Conservation (phyloP, 2,329 filamentous ascomycete species). For the Monosporascus ibericus region DNA sequence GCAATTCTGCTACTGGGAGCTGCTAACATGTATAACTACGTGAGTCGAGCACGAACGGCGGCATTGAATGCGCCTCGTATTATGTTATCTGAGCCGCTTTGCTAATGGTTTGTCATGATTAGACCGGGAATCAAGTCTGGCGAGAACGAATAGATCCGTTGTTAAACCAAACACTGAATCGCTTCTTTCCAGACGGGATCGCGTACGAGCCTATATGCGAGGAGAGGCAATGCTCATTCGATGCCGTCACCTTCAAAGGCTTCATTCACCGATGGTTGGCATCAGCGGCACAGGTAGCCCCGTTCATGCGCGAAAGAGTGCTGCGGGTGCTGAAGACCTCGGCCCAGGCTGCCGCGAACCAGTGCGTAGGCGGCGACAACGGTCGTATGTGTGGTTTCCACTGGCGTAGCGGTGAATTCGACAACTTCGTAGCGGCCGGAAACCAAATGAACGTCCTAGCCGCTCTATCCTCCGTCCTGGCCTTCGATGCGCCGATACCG, state of each 20-base stretch:
- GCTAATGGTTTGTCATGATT: not conserved
- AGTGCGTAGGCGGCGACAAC: slow-evolving; percentile 26
- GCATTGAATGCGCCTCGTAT: too few species aligned
- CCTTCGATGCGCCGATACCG: slow-evolving; percentile 24
- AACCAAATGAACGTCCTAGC: slow-evolving; percentile 44
- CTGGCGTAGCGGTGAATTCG: slow-evolving; percentile 40
- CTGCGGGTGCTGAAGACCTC: slow-evolving; percentile 29
- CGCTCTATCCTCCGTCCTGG: slow-evolving; percentile 37
- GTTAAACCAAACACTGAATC: slow-evolving; percentile 35
- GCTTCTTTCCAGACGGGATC: slow-evolving; percentile 42
- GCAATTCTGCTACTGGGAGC: slow-evolving; percentile 39
- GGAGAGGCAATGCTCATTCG: slow-evolving; percentile 41
- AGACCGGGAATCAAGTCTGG: slow-evolving; percentile 29
- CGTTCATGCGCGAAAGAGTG: slow-evolving; percentile 29
- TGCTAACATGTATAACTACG: slow-evolving; percentile 37
- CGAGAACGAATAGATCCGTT: slow-evolving; percentile 44
- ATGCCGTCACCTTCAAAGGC: slow-evolving; percentile 53
- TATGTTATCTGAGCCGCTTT: not conserved
- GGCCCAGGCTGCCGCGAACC: slow-evolving; percentile 31
- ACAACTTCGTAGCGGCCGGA: slow-evolving; percentile 40
- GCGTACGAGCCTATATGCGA: slow-evolving; percentile 53
- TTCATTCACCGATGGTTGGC: slow-evolving; percentile 48
- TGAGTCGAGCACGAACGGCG: slow-evolving; percentile 8
- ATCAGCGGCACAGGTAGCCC: slow-evolving; percentile 30
- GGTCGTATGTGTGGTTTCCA: slow-evolving; percentile 41